Percentiles rank a stretch among this genome's conserved stretches.
These are phyloP conservation scores for Apophysomyces sp. DNA, from an alignment of 371 early-diverging fungal species.

Conservation along the genomic window DNA sequence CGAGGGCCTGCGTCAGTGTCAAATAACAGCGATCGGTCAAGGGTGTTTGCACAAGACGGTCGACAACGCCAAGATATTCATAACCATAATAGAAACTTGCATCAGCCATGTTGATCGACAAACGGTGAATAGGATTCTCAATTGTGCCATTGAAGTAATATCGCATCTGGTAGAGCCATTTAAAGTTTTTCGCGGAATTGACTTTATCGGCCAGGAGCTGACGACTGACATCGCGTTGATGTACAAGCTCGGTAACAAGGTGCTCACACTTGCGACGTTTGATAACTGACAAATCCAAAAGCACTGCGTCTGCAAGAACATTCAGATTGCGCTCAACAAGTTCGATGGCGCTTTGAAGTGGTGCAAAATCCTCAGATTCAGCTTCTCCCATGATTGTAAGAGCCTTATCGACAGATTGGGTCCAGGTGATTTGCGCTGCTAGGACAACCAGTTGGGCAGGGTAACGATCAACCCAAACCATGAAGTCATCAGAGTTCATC, in stretches of 20 bases:
- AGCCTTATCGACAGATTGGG: conserved; percentile 81
- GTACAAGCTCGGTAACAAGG: conserved; percentile 97
- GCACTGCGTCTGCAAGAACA: conserved; percentile 90
- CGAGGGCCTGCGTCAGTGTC: conserved; percentile 96
- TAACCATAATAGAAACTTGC: conserved; percentile 94
- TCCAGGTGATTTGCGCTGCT: conserved; percentile 92
- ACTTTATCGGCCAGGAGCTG: conserved; percentile 61
- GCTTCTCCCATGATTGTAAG: conserved; percentile 49
- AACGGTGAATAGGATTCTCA: conserved; percentile 70
- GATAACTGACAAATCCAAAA: conserved; percentile 81
- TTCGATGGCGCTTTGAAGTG: conserved; percentile 58
- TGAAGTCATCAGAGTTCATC: conserved; percentile 59
- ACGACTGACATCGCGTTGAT: conserved; percentile 95
- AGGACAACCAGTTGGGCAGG: conserved; percentile 95
- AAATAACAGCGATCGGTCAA: conserved; percentile 97
- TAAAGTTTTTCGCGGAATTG: conserved; percentile 75
- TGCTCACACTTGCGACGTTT: conserved; percentile 96
- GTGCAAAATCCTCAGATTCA: conserved; percentile 25
- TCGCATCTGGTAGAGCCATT: conserved; percentile 97
- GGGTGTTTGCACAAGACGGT: conserved; percentile 97
- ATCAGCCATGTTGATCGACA: conserved; percentile 91
- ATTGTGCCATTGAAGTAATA: conserved; percentile 78
- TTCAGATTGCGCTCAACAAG: conserved; percentile 77
- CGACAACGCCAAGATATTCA: conserved; percentile 96
- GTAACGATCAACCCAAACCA: conserved; percentile 87